A percentile compares a stretch with the other conserved stretches of the same genome.
Evolutionary conservation across 768 basidiomycete species (phyloP).

Genomic region (Gelatoporia subvermispora): DNA sequence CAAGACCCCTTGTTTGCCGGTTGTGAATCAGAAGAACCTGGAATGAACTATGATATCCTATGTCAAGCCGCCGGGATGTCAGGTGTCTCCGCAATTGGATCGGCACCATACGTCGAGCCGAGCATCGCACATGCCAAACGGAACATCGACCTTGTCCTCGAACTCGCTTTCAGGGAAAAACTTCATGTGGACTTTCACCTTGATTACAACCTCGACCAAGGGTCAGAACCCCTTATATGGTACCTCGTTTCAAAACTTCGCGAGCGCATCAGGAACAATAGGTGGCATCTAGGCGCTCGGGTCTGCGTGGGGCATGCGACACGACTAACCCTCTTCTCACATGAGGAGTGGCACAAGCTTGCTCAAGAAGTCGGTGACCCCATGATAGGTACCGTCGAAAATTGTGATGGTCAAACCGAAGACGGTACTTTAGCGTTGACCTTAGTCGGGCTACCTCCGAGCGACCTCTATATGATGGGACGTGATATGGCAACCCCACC

Average conservation of each 20-base stretch:
- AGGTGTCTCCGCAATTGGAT: conserved; percentile 51
- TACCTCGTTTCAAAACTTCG: conserved; percentile 42
- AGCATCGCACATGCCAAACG: conserved; percentile 39
- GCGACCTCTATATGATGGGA: conserved; percentile 68
- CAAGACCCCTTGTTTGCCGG: conserved; percentile 52
- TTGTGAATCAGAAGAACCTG: conserved; percentile 29
- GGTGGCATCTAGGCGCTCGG: conserved; percentile 20
- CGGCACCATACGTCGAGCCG: conserved; percentile 62
- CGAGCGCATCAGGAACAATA: conserved; percentile 23
- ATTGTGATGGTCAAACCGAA: no score
- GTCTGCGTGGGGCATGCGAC: conserved; percentile 62
- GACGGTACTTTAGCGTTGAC: conserved; percentile 37
- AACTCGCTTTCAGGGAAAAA: conserved; percentile 34
- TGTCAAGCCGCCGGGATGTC: conserved; percentile 33
- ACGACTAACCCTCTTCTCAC: conserved; percentile 47
- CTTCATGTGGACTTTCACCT: conserved; percentile 62
- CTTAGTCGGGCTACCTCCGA: conserved; percentile 57
- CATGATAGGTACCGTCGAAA: no score
- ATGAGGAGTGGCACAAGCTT: conserved; percentile 40
- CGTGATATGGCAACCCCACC: conserved; percentile 38
- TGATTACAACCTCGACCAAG: conserved; percentile 57
- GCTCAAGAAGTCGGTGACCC: conserved; percentile 27
- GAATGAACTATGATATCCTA: conserved; percentile 43
- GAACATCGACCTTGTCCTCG: conserved; percentile 51
- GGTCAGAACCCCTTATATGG: conserved; percentile 49